Evolutionary conservation across 345 rosid species (phyloP).

Genomic region (Dovyalis caffra): DNA sequence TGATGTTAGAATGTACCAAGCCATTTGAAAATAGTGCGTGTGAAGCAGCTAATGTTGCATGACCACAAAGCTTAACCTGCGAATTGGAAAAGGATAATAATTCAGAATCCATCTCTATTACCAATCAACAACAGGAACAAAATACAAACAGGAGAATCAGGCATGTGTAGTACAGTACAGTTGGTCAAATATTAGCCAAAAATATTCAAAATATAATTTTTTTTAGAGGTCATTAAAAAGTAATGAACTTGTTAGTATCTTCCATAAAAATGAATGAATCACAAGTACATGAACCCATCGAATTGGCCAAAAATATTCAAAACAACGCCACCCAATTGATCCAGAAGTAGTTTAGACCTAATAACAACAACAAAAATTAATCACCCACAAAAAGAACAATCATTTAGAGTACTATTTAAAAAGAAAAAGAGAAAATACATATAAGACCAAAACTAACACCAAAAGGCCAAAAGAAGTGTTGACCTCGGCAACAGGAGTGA

Average conservation of each 20-base stretch:
- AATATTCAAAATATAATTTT: not conserved
- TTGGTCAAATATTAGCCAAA: not conserved
- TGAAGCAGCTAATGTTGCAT: conserved; percentile 84
- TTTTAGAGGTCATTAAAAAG: not conserved
- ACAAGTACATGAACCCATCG: too few species aligned
- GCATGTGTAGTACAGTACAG: not conserved
- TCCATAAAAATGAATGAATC: too few species aligned
- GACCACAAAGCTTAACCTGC: conserved; percentile 81
- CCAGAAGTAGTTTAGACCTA: too few species aligned
- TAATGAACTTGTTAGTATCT: too few species aligned
- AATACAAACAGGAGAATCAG: not conserved
- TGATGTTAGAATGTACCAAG: conserved; percentile 41
- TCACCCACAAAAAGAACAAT: not conserved
- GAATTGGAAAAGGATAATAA: not conserved
- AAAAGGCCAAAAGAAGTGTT: too few species aligned
- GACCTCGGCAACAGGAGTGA: conserved; percentile 27
- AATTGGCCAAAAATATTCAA: too few species aligned
- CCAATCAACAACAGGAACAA: not conserved
- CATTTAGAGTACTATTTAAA: not conserved
- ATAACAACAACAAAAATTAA: too few species aligned
- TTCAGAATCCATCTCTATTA: not conserved
- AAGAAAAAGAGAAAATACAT: too few species aligned
- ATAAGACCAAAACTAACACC: too few species aligned
- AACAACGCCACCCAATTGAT: too few species aligned
- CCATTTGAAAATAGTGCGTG: conserved; percentile 57